Percentiles rank a stretch among this genome's conserved stretches.
These are phyloP conservation scores for Colletotrichum sidae DNA, from an alignment of 2,329 filamentous ascomycete species.

Conservation along the genomic window DNA sequence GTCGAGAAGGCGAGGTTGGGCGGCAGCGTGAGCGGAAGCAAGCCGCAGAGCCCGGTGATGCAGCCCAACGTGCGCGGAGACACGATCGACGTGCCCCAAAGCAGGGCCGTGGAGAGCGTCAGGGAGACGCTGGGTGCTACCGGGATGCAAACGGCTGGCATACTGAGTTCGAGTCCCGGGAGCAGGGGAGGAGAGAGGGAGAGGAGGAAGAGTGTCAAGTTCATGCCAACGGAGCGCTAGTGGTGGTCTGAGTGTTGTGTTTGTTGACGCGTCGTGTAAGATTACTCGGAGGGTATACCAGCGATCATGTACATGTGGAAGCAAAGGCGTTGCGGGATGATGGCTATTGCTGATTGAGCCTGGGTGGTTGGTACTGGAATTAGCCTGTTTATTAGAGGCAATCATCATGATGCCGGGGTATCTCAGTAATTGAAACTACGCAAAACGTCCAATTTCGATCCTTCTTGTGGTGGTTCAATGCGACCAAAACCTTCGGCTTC, in stretches of 20 bases:
- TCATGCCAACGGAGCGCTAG: slow-evolving; percentile 57
- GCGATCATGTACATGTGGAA: background rate
- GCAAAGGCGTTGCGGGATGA: slow-evolving; percentile 3
- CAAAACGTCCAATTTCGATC: slow-evolving; percentile 5
- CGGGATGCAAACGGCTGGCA: slow-evolving; percentile 39
- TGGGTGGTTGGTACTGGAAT: background rate
- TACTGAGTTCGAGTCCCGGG: slow-evolving; percentile 65
- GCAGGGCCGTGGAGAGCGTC: slow-evolving; percentile 70
- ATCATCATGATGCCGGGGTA: slow-evolving; percentile 26
- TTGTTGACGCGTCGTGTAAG: slow-evolving; percentile 14
- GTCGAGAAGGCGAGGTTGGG: slow-evolving; percentile 53
- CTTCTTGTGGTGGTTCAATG: background rate
- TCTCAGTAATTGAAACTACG: slow-evolving; percentile 32
- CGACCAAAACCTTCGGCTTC: background rate
- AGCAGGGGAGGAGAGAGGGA: slow-evolving; percentile 58
- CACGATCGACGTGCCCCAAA: slow-evolving; percentile 66
- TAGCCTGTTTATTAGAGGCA: slow-evolving; percentile 19
- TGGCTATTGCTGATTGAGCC: background rate
- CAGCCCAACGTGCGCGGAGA: slow-evolving; percentile 57
- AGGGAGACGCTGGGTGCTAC: slow-evolving; percentile 60
- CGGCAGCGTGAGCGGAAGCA: slow-evolving; percentile 38
- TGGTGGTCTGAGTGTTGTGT: slow-evolving; percentile 8
- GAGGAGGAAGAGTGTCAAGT: slow-evolving; percentile 74
- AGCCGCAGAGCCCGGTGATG: slow-evolving; percentile 42
- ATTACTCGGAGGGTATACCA: background rate